Evolutionary conservation across 306 rosid species (phyloP).

Genomic region (Acacia crassicarpa): DNA sequence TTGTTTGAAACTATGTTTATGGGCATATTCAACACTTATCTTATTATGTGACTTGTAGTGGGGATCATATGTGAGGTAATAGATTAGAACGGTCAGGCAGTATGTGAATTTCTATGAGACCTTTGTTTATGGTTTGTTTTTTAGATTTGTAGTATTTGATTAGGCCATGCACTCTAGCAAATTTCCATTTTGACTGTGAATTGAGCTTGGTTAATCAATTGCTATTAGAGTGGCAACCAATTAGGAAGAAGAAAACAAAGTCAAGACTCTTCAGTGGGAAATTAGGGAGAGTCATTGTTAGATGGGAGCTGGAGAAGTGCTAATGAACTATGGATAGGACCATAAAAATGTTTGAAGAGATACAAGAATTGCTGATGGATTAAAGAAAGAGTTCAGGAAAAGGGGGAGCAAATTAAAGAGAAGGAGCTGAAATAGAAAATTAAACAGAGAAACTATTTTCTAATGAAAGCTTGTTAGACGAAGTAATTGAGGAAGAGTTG

Average conservation of each 20-base stretch:
- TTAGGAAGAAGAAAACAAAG: background rate
- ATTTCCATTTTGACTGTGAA: background rate
- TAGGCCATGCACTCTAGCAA: background rate
- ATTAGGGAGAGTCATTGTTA: background rate
- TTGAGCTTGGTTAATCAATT: background rate
- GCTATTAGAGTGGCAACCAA: background rate
- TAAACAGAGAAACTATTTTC: background rate
- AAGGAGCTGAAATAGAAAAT: background rate
- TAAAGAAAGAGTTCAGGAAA: background rate
- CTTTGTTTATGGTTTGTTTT: no score
- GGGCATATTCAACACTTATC: constrained; percentile 13
- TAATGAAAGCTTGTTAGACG: background rate
- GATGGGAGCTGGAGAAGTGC: background rate
- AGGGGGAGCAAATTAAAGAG: background rate
- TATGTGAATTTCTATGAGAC: background rate
- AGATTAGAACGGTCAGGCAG: background rate
- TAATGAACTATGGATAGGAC: background rate
- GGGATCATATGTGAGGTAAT: background rate
- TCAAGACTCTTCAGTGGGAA: background rate
- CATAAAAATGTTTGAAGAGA: background rate
- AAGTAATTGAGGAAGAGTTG: background rate
- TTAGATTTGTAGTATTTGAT: background rate
- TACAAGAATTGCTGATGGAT: background rate
- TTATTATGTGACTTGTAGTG: constrained; percentile 7
- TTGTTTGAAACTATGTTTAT: background rate